Percentiles rank a stretch among this genome's conserved stretches.
Evolutionary conservation across 1,284 basidiomycete species (phyloP).

Genomic region (Apiotrichum gamsii): DNA sequence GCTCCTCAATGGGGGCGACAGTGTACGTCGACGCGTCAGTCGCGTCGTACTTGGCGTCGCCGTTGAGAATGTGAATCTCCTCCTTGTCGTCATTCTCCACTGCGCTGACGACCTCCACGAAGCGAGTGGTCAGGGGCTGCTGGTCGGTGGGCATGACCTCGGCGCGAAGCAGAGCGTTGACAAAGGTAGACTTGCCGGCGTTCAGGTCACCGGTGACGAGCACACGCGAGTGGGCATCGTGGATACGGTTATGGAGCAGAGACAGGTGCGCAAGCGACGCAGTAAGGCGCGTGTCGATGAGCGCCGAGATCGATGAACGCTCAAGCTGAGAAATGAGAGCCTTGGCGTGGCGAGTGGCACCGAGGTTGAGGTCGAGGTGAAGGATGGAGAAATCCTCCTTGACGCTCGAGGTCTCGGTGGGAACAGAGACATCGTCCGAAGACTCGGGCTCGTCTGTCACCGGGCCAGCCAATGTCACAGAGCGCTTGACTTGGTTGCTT

Average conservation of each 20-base stretch:
- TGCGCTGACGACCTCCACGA: constrained; percentile 95
- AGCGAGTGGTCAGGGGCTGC: constrained; percentile 94
- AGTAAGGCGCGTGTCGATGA: constrained; percentile 80
- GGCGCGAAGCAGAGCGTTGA: constrained; percentile 84
- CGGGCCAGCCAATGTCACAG: constrained; percentile 20
- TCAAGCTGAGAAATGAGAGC: constrained; percentile 86
- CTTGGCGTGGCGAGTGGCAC: constrained; percentile 64
- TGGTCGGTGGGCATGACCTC: constrained; percentile 96
- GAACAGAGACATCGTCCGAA: not conserved
- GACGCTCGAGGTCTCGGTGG: constrained; percentile 48
- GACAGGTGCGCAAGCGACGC: constrained; percentile 73
- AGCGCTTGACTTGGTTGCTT: constrained; percentile 52
- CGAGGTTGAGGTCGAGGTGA: constrained; percentile 87
- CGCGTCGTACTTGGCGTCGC: constrained; percentile 64
- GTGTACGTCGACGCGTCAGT: constrained; percentile 71
- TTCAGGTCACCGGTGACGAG: constrained; percentile 99
- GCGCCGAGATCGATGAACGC: constrained; percentile 83
- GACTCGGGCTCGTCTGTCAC: not conserved
- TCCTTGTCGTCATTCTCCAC: constrained; percentile 60
- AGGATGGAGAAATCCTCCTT: constrained; percentile 70
- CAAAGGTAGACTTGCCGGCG: constrained; percentile 96
- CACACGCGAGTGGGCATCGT: constrained; percentile 91
- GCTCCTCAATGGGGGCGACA: constrained; percentile 60
- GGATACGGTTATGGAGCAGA: constrained; percentile 75
- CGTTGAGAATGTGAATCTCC: constrained; percentile 44